Evolutionary conservation across 1,284 basidiomycete genomes (phyloP).

Genomic region (Cryptococcus maquisensis): DNA sequence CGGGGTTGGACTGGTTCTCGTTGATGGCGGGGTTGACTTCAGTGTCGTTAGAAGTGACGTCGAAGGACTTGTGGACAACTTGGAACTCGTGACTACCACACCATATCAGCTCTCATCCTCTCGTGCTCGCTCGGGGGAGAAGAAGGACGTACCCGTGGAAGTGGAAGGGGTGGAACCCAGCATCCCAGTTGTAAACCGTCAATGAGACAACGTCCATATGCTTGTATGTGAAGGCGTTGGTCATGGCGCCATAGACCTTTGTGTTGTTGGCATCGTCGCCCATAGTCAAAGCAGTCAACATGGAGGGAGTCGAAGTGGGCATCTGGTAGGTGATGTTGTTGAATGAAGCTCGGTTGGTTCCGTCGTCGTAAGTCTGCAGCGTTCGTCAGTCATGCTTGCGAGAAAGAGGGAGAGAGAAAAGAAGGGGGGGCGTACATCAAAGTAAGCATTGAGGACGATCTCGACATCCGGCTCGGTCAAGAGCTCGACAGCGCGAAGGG

Average conservation of each 20-base stretch:
- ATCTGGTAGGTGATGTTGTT: constrained; percentile 44
- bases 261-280: constrained; percentile 65
- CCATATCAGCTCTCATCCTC: not conserved
- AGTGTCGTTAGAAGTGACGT: constrained; percentile 74
- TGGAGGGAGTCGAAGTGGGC: constrained; percentile 59
- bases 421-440: constrained; percentile 39
- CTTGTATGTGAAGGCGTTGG: constrained; percentile 67
- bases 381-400: too few relatives aligned
- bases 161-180: constrained; percentile 52
- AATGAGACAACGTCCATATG: constrained; percentile 75
- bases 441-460: constrained; percentile 48
- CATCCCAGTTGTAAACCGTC: constrained; percentile 70
- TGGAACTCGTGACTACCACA: constrained; percentile 67
- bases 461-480: constrained; percentile 38
- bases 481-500: constrained; percentile 37
- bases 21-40: constrained; percentile 67
- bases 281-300: constrained; percentile 71
- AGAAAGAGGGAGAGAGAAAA: not conserved
- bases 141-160: constrained; percentile 40
- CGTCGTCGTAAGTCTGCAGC: constrained; percentile 48
- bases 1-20: constrained; percentile 73
- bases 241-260: constrained; percentile 67
- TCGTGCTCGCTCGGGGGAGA: not conserved
- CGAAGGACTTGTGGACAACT: constrained; percentile 65
- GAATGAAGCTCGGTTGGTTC: constrained; percentile 48